A percentile compares a stretch with the other conserved stretches of the same genome.
phyloP scores from a whole-genome alignment of 305 asterid genomes.

The Fraxinus paxiana region DNA sequence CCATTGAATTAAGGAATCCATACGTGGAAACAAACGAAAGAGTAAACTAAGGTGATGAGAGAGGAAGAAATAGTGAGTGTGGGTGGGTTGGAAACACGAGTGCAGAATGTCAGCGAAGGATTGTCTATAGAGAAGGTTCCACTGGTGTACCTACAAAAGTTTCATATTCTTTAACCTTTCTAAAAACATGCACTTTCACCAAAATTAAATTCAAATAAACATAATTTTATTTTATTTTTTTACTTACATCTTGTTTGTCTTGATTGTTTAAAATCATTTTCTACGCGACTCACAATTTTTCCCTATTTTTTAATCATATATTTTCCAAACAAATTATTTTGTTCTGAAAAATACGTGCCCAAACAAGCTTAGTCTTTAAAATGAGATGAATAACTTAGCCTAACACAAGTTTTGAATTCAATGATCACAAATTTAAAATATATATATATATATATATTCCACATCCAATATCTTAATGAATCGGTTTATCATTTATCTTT shows the following conservation, averaged over 20 bases:
- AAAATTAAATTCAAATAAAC: background rate
- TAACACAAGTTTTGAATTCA: background rate
- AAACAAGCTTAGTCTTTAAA: background rate
- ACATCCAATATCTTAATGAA: background rate
- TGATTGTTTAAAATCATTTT: background rate
- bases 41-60: background rate
- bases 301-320: background rate
- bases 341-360: background rate
- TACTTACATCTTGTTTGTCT: background rate
- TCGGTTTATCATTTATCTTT: background rate
- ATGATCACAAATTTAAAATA: background rate
- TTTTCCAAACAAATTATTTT: no score
- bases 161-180: background rate
- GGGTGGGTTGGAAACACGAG: constrained; percentile 29
- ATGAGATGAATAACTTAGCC: background rate
- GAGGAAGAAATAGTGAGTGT: background rate
- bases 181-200: background rate
- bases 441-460: background rate
- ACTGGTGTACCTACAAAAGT: constrained; percentile 23
- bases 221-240: background rate
- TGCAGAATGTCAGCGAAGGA: constrained; percentile 48
- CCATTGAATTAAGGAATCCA: background rate
- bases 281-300: background rate
- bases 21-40: background rate
- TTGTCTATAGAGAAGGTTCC: constrained; percentile 32